phyloP scores from a whole-genome alignment of 139 green algal genomes.

The Chlorella sorokiniana region DNA sequence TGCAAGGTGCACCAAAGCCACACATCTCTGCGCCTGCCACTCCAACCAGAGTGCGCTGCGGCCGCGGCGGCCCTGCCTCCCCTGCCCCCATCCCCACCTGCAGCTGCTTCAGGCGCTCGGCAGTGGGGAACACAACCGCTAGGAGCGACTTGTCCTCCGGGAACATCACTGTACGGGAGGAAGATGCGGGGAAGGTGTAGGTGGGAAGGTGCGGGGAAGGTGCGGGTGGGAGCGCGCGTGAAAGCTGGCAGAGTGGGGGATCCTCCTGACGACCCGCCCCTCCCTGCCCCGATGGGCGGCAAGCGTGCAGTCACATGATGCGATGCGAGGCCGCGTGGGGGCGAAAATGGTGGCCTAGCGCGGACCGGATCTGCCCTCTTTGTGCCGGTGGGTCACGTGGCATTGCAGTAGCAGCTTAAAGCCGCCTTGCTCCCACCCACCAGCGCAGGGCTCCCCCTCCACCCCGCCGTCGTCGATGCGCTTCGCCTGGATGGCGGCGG shows the following conservation, averaged over 20 bases:
- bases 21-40: too few species aligned
- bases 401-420: too few species aligned
- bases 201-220: neutral
- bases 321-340: neutral
- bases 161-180: conserved; percentile 27
- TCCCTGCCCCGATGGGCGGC: too few species aligned
- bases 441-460: conserved; percentile 42
- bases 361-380: too few species aligned
- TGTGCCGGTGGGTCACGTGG: too few species aligned
- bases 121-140: conserved; percentile 48
- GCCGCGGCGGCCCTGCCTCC: too few species aligned
- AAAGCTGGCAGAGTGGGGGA: neutral
- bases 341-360: neutral
- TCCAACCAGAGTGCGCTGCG: too few species aligned
- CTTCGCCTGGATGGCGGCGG: conserved; percentile 3
- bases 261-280: too few species aligned
- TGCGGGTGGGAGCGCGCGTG: neutral
- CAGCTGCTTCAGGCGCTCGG: conserved; percentile 50
- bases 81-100: neutral
- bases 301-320: too few species aligned
- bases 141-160: conserved; percentile 22
- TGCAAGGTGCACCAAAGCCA: too few species aligned
- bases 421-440: too few species aligned
- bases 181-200: neutral
- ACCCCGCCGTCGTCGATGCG: conserved; percentile 51